A percentile compares a stretch with the other conserved stretches of the same genome.
These are phyloP conservation scores for Collybia mongolica DNA, from an alignment of 768 basidiomycete species.

Conservation along the genomic window DNA sequence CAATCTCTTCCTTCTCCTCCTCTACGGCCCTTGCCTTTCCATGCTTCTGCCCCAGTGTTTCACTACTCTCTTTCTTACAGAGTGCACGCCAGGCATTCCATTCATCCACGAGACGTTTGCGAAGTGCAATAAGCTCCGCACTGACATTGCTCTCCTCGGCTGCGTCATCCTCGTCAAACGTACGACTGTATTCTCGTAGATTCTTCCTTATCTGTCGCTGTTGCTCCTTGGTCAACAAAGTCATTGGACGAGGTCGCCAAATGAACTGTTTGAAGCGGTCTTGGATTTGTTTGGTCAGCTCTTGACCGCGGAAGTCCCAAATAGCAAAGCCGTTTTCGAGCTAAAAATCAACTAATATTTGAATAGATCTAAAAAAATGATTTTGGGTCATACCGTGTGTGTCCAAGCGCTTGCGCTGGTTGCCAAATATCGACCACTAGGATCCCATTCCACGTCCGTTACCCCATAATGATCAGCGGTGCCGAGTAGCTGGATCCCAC, in stretches of 20 bases:
- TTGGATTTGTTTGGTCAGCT: slow-evolving; percentile 82
- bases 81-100: slow-evolving; percentile 96
- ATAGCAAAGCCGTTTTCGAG: slow-evolving; percentile 95
- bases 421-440: slow-evolving; percentile 88
- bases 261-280: slow-evolving; percentile 99
- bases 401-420: slow-evolving; percentile 96
- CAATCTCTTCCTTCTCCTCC: slow-evolving; percentile 82
- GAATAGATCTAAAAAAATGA: slow-evolving; percentile 6
- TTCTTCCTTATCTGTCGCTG: slow-evolving; percentile 86
- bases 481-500: slow-evolving; percentile 81
- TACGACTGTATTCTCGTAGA: slow-evolving; percentile 85
- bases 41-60: slow-evolving; percentile 9
- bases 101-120: slow-evolving; percentile 92
- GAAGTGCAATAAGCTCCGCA: slow-evolving; percentile 86
- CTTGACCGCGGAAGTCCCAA: slow-evolving; percentile 98
- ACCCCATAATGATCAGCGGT: slow-evolving; percentile 95
- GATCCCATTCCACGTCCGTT: slow-evolving; percentile 99
- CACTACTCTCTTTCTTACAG: slow-evolving; percentile 34
- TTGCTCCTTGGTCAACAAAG: slow-evolving; percentile 83
- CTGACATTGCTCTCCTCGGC: slow-evolving; percentile 93
- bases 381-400: slow-evolving; percentile 64
- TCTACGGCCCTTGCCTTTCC: slow-evolving; percentile 19
- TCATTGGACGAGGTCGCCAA: slow-evolving; percentile 95
- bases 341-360: slow-evolving; percentile 35
- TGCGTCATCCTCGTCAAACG: slow-evolving; percentile 96